Base-by-base conservation (phyloP, 257 asterid species). In the Scutellaria galericulata region DNA sequence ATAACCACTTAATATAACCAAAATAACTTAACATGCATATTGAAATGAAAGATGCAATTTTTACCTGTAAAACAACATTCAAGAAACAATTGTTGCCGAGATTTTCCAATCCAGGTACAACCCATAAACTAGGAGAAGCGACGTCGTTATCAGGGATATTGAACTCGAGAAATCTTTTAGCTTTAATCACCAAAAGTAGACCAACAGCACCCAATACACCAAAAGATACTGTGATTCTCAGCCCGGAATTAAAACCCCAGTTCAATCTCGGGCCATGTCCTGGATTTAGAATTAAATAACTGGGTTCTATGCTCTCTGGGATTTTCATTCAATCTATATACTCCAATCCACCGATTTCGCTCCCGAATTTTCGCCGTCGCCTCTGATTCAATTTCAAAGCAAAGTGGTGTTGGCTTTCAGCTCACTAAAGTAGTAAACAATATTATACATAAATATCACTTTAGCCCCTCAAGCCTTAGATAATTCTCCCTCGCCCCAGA, bases 41-140 rank as follows among this genome's bases (percentile, higher is more conserved):
- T 22, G 8, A 20, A 39, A 54, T 41, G 54, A 61, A 44, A 47
- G 11, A 68, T 64, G 27, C 65, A n/a, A 11, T 5, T n/a, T 15
- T 22, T 72, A 94, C 99, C 97, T 91, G 97, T 86, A 94, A 73
- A 78, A 94, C 79, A 74, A 88, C 97, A 82, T 94, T 91, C 86
- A 94, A 57, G 83, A 94, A 94, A 50, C 97, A 94, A 75, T 89
- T 94, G 82, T 88, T 94, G 20, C 97, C 96, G 12, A 88, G 86
- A 77, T 94, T 94, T 55, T 81, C 78, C 88, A 94, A 84, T 50
- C 99, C 99, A 40, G 97, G 96, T 7, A 89, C 86, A 20, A 77
- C 78, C 90, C 90, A 84, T 22, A 42, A 40, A 51, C 69, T 75
- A 13, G 80, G 63, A 48, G 87, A 65, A 70, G 53, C 44, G 40